Evolutionary conservation across 1,139 yeast species (phyloP).

Genomic region (Geotrichum klebahnii): DNA sequence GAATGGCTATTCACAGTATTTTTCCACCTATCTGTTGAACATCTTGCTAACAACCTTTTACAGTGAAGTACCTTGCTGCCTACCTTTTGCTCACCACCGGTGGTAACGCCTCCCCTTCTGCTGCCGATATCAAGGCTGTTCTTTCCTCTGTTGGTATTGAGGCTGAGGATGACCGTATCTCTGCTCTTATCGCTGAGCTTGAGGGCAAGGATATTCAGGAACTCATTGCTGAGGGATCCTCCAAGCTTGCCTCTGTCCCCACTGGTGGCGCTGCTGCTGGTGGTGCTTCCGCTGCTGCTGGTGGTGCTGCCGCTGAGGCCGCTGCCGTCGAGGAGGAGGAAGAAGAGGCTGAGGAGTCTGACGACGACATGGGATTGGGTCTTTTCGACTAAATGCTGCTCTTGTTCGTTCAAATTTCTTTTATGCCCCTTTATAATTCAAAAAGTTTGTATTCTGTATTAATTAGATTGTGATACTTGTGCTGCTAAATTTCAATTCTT

Average conservation of each 20-base stretch:
- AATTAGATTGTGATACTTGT: slow-evolving; percentile 5
- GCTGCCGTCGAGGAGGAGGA: slow-evolving; percentile 68
- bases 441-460: slow-evolving; percentile 10
- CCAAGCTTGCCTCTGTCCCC: slow-evolving; percentile 95
- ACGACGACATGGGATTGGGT: slow-evolving; percentile 52
- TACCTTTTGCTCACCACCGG: slow-evolving; percentile 47
- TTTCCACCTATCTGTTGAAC: background rate
- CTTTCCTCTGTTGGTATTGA: slow-evolving; percentile 93
- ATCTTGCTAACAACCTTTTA: slow-evolving; percentile 10
- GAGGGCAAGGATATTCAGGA: slow-evolving; percentile 91
- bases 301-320: slow-evolving; percentile 64
- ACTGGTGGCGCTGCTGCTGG: slow-evolving; percentile 93
- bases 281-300: slow-evolving; percentile 63
- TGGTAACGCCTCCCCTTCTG: slow-evolving; percentile 71
- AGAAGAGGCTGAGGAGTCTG: slow-evolving; percentile 61
- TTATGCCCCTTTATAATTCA: background rate
- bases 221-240: slow-evolving; percentile 92
- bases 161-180: slow-evolving; percentile 85
- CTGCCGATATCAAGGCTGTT: slow-evolving; percentile 83
- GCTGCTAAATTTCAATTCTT: too few relatives aligned
- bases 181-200: slow-evolving; percentile 80
- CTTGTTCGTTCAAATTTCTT: background rate
- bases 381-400: slow-evolving; percentile 40
- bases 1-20: background rate
- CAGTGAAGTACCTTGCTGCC: slow-evolving; percentile 50